phyloP scores from a whole-genome alignment of 2,329 filamentous ascomycete genomes.

The Nemania sp. region DNA sequence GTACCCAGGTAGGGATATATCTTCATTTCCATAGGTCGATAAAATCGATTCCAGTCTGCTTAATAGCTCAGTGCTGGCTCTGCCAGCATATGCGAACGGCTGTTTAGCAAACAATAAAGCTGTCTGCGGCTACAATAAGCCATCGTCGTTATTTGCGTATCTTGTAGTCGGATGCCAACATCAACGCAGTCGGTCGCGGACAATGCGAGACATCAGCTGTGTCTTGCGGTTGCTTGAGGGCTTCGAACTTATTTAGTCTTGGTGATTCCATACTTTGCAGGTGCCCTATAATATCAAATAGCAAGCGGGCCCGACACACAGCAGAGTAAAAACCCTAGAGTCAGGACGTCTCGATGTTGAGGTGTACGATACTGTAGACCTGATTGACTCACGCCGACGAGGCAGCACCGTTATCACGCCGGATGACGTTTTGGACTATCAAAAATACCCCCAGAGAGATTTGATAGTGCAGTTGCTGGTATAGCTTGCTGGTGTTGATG shows the following conservation, averaged over 20 bases:
- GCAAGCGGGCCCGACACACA: neutral
- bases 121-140: neutral
- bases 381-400: constrained; percentile 9
- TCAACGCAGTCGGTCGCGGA: neutral
- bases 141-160: too few relatives aligned
- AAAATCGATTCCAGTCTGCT: neutral
- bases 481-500: constrained; percentile 17
- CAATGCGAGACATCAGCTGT: neutral
- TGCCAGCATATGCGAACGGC: neutral
- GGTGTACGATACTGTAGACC: neutral
- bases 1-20: constrained; percentile 1
- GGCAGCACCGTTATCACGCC: constrained; percentile 5
- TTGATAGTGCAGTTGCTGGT: constrained; percentile 13
- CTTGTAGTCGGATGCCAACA: too few relatives aligned
- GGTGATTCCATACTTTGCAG: neutral
- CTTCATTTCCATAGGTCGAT: neutral
- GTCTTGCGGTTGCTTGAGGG: neutral
- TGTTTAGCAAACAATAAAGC: neutral
- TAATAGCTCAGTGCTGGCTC: neutral
- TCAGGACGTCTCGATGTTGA: neutral
- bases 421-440: constrained; percentile 6
- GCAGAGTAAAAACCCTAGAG: neutral
- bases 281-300: neutral
- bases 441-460: constrained; percentile 14
- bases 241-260: neutral